These are phyloP conservation scores for Pythium diclinum DNA, from an alignment of 352 stramenopile species.

Conservation along the genomic window DNA sequence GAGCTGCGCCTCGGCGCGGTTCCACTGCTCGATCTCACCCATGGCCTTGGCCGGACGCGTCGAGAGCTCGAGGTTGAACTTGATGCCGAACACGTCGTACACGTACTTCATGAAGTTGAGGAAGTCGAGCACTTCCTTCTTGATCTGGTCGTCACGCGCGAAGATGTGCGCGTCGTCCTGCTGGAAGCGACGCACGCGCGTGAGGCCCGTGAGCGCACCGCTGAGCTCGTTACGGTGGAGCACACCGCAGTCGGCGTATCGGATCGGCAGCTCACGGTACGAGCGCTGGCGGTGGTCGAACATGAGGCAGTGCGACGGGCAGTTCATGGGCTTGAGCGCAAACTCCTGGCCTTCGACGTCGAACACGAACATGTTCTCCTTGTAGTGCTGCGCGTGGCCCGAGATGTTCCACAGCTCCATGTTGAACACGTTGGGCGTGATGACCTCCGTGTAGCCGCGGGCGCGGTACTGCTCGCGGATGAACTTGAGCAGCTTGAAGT, in stretches of 20 bases:
- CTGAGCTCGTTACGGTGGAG: conserved; percentile 95
- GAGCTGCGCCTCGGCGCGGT: conserved; percentile 85
- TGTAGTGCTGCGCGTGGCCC: conserved; percentile 96
- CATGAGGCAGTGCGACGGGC: conserved; percentile 96
- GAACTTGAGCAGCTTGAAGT: conserved; percentile 94
- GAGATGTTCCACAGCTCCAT: conserved; percentile 97
- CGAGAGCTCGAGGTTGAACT: conserved; percentile 91
- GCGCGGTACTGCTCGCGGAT: conserved; percentile 84
- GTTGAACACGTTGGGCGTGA: conserved; percentile 97
- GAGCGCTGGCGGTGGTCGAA: conserved; percentile 96
- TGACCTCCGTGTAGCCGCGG: conserved; percentile 95
- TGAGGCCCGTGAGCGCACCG: conserved; percentile 95
- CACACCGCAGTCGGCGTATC: conserved; percentile 95
- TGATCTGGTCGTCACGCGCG: conserved; percentile 93
- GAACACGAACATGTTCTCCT: conserved; percentile 95
- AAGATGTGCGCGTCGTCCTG: conserved; percentile 99
- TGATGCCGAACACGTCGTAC: conserved; percentile 94
- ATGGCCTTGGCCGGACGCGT: conserved; percentile 95
- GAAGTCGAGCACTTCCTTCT: conserved; percentile 94
- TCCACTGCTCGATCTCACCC: conserved; percentile 92
- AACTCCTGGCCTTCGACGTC: conserved; percentile 83
- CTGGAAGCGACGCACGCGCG: conserved; percentile 96
- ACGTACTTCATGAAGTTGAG: conserved; percentile 94
- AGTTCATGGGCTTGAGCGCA: conserved; percentile 99
- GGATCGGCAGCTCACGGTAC: conserved; percentile 94